A percentile compares a stretch with the other conserved stretches of the same genome.
Conservation (phyloP, 2,329 filamentous ascomycete species). For the Corinectria fuckeliana region DNA sequence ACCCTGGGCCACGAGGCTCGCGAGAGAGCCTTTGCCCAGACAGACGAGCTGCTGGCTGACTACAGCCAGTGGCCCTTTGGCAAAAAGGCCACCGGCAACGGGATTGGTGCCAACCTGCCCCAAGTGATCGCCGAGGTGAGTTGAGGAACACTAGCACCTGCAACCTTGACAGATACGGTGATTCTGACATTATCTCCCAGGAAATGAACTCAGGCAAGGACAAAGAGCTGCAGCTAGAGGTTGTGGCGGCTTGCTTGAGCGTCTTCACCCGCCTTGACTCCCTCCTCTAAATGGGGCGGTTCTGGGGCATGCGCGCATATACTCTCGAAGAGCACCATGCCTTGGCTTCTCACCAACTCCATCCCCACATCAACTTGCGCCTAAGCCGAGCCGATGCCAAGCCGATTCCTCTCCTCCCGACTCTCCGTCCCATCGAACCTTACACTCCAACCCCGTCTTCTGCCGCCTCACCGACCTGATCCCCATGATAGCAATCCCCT, state of each 20-base stretch:
- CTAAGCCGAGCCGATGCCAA: slow-evolving; percentile 18
- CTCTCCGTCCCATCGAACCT: slow-evolving; percentile 23
- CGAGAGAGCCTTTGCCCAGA: slow-evolving; percentile 94
- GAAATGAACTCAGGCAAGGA: slow-evolving; percentile 88
- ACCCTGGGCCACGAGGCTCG: slow-evolving; percentile 92
- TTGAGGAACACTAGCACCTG: neutral
- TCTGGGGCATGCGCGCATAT: slow-evolving; percentile 11
- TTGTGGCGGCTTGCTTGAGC: slow-evolving; percentile 93
- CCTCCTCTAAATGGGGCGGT: slow-evolving; percentile 67
- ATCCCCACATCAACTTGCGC: slow-evolving; percentile 25
- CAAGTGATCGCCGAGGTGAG: slow-evolving; percentile 79
- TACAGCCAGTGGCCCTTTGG: slow-evolving; percentile 99
- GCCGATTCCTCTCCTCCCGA: slow-evolving; percentile 23
- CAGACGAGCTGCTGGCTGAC: slow-evolving; percentile 92
- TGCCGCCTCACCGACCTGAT: slow-evolving; percentile 15
- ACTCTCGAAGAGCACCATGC: slow-evolving; percentile 18
- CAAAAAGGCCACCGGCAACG: slow-evolving; percentile 77
- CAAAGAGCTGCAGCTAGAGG: slow-evolving; percentile 95
- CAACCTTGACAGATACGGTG: neutral
- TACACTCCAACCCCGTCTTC: slow-evolving; percentile 18
- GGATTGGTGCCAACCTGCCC: slow-evolving; percentile 90
- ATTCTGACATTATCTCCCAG: slow-evolving; percentile 43
- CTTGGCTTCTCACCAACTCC: slow-evolving; percentile 14
- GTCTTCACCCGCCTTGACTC: slow-evolving; percentile 98
- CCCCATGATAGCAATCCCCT: slow-evolving; percentile 24